Evolutionary conservation across 192 early-diverging fungal species (phyloP).

Genomic region (Umbelopsis isabellina): DNA sequence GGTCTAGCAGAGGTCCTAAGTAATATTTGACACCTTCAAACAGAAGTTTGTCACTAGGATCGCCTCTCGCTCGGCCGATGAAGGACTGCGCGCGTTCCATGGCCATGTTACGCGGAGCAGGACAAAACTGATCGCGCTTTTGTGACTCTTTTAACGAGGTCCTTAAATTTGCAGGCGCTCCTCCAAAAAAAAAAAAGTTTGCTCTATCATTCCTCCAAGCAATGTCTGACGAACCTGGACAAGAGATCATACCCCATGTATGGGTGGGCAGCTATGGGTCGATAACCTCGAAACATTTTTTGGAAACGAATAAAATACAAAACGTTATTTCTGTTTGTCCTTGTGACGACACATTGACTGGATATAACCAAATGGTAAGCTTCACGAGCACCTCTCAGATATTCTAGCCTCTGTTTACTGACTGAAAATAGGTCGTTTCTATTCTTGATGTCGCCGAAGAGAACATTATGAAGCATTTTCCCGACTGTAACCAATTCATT

Average conservation of each 20-base stretch:
- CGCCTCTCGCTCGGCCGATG: constrained; percentile 9
- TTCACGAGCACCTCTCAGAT: not conserved
- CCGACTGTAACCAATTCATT: constrained; percentile 65
- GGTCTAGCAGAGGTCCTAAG: not conserved
- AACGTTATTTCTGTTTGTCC: constrained; percentile 35
- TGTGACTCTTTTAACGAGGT: not conserved
- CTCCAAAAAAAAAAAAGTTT: constrained; percentile 10
- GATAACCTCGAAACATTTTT: constrained; percentile 24
- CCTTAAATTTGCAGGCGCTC: not conserved
- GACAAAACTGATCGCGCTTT: not conserved
- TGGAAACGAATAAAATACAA: constrained; percentile 36
- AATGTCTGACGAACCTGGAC: constrained; percentile 23
- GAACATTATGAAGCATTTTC: constrained; percentile 75
- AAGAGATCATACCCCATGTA: constrained; percentile 31
- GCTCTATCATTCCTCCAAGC: not conserved
- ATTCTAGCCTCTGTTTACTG: not conserved
- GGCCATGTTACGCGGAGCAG: constrained; percentile 3
- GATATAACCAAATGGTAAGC: not conserved
- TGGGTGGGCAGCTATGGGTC: constrained; percentile 39
- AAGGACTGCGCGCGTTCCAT: constrained; percentile 14
- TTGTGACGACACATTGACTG: constrained; percentile 13
- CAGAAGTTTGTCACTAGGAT: not conserved
- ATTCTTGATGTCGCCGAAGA: constrained; percentile 58
- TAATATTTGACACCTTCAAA: not conserved
- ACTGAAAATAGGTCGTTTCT: constrained; percentile 29